Evolutionary conservation across 176 grass and related monocot genomes (phyloP).

Genomic region (Hyparrhenia diplandra): DNA sequence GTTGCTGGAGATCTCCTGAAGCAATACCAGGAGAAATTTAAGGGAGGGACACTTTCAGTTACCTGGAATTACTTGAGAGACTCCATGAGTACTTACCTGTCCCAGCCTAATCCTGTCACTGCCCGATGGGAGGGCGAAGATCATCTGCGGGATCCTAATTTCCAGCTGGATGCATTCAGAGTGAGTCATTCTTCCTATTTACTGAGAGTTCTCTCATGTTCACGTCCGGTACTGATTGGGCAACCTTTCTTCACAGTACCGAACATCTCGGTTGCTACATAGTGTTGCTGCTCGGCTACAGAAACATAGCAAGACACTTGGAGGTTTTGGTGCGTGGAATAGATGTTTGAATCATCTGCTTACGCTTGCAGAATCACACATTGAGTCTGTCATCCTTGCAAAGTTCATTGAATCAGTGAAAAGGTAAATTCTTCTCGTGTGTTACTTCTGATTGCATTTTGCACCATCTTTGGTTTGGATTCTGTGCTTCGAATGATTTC

Average conservation of each 20-base stretch:
- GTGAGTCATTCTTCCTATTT: slow-evolving; percentile 36
- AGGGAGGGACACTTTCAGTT: slow-evolving; percentile 77
- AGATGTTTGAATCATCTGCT: slow-evolving; percentile 98
- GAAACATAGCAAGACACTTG: slow-evolving; percentile 81
- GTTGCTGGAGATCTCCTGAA: slow-evolving; percentile 89
- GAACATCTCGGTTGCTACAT: slow-evolving; percentile 89
- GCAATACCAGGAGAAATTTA: slow-evolving; percentile 92
- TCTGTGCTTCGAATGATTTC: background rate
- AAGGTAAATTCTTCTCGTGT: slow-evolving; percentile 39
- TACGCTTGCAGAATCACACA: slow-evolving; percentile 86
- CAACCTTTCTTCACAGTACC: slow-evolving; percentile 53
- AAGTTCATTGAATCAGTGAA: slow-evolving; percentile 88
- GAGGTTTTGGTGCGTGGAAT: slow-evolving; percentile 97
- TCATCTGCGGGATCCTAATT: slow-evolving; percentile 90
- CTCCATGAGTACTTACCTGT: slow-evolving; percentile 87
- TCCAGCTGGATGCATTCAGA: slow-evolving; percentile 96
- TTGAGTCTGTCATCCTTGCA: slow-evolving; percentile 84
- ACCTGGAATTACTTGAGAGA: slow-evolving; percentile 99
- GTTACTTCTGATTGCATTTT: background rate
- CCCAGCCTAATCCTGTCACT: slow-evolving; percentile 89
- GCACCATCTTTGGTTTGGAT: background rate
- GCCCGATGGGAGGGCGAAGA: slow-evolving; percentile 92
- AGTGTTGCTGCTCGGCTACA: slow-evolving; percentile 82
- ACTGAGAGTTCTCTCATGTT: background rate
- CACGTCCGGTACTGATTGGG: background rate